Conservation (phyloP, 2,329 filamentous ascomycete genomes). For the Epicoccum nigrum region DNA sequence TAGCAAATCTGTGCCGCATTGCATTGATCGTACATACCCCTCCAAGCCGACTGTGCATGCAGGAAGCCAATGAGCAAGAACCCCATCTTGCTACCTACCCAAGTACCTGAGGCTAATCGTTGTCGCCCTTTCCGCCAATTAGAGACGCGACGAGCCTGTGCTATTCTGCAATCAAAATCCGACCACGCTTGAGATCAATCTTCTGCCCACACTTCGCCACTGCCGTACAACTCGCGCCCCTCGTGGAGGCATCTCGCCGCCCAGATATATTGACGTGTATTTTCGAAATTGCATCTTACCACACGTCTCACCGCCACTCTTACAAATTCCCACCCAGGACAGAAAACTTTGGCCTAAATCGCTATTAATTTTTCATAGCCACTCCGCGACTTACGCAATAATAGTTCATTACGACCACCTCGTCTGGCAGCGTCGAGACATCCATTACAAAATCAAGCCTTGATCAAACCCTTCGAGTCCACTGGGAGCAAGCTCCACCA, state of each 20-base stretch:
- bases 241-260: slow-evolving; percentile 11
- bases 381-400: slow-evolving; percentile 16
- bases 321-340: slow-evolving; percentile 13
- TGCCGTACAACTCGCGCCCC: slow-evolving; percentile 3
- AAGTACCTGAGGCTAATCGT: not conserved
- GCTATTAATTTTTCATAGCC: slow-evolving; percentile 9
- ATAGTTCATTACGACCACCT: too few species aligned
- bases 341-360: too few species aligned
- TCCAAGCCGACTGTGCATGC: slow-evolving; percentile 12
- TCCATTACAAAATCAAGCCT: not conserved
- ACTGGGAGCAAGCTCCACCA: slow-evolving; percentile 14
- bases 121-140: not conserved
- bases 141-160: too few species aligned
- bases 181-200: slow-evolving; percentile 1
- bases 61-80: slow-evolving; percentile 1
- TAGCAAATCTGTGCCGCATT: slow-evolving; percentile 6
- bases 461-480: not conserved
- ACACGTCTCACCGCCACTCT: not conserved
- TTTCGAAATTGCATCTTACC: not conserved
- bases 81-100: slow-evolving; percentile 1
- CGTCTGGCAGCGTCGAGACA: slow-evolving; percentile 11
- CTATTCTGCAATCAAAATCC: slow-evolving; percentile 12
- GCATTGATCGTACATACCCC: slow-evolving; percentile 4
- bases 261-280: slow-evolving; percentile 1
- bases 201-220: slow-evolving; percentile 3